Evolutionary conservation across 495 filamentous ascomycete species (phyloP), one percentile per base, ranked within the genome.

Genomic region (Neurospora sp.): DNA sequence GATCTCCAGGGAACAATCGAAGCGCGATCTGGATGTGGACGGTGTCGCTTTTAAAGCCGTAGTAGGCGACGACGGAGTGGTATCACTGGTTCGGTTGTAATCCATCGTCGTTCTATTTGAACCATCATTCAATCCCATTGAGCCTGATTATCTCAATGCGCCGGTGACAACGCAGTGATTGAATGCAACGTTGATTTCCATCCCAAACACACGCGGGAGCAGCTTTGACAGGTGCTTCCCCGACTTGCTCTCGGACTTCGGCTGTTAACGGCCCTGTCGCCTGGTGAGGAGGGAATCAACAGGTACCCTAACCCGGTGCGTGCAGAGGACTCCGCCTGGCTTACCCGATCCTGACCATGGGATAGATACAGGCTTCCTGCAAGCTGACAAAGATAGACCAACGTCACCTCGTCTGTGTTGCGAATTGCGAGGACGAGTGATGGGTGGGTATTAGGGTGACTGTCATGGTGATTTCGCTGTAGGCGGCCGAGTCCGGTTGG

Each of bases 131-230:
- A 20, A 5, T 23, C 9, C n/a, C 1, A 54, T 54, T 23, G 46
- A 54, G 46, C n/a, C 46, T 54, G 4, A 54, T 44, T n/a, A 0
- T 5, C 0, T 12, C 4, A 4, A 54, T 23, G 46, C n/a, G n/a
- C 4, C 1, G 1, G 10, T 54, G 46, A 54, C 20, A 54, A 54
- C 46, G 10, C 46, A 6, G 46, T 23, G 0, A 6, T 14, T 14
- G 20, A 23, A 12, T 54, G 46, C 46, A 54, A 6, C 46, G 20
- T 54, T 14, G 0, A 54, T 12, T 1, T 11, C 1, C 1, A 27
- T 27, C 2, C 2, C 4, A 12, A 5, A 0, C 4, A 11, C 10
- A 20, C n/a, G 0, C 46, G n/a, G 0, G n/a, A 2, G n/a, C 46
- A 48, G n/a, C n/a, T 1, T 23, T 2, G 46, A 1, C n/a, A 23